Evolutionary conservation across 106 monocot species (phyloP), one percentile per base, ranked within the genome.

Genomic region (Iris macrosiphon): DNA sequence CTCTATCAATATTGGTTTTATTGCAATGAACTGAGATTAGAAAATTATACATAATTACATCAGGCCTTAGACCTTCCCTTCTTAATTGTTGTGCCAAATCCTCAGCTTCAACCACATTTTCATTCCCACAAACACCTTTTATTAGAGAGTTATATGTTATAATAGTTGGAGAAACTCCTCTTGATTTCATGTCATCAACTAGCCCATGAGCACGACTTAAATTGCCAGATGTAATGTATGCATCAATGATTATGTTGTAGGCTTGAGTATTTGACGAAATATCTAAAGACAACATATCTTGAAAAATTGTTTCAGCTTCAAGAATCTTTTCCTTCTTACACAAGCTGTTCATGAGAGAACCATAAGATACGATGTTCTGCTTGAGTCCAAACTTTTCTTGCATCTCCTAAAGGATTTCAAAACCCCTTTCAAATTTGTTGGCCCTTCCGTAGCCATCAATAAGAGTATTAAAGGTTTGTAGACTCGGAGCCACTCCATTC

Each of bases 121-220:
- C 73, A 22, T 34, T 42, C 18, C 24, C 45, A 59, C 77, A 83
- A 26, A 87, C 25, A 55, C 76, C 77, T 64, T 75, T 74, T 7
- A 93, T 60, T 25, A 87, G 49, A 57, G 77, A 53, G 53, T 89
- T 89, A 21, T n/a, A n/a, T n/a, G n/a, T n/a, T n/a, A n/a, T n/a
- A n/a, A n/a, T n/a, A n/a, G n/a, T n/a, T n/a, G n/a, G n/a, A n/a
- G n/a, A n/a, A n/a, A n/a, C n/a, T n/a, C n/a, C n/a, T n/a, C n/a
- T n/a, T n/a, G n/a, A n/a, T 76, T 45, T 56, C 67, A 67, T 58
- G 7, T 39, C 28, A 4, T 34, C 17, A 4, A 67, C 44, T n/a
- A 67, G 31, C 19, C 29, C 39, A 25, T 33, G 14, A 39, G 58
- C 67, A 27, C 29, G 25, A 6, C 13, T 16, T 20, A 45, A 32